These are phyloP conservation scores for Paxillus involutus DNA, from an alignment of 768 basidiomycete species.

Conservation along the genomic window DNA sequence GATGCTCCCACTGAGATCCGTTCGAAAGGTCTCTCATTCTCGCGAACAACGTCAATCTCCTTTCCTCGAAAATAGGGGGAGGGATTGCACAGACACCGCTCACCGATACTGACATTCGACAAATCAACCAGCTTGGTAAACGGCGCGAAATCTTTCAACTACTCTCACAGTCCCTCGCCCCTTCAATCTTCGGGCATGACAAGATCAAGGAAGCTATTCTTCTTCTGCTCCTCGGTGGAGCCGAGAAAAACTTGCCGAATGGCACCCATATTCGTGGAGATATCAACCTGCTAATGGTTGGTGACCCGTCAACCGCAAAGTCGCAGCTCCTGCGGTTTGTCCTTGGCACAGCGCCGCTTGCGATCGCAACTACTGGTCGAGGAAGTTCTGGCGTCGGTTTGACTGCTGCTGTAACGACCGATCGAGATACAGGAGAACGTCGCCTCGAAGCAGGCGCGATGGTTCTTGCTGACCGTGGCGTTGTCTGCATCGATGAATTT, in stretches of 20 bases:
- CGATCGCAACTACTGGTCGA: conserved; percentile 97
- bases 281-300: conserved; percentile 99
- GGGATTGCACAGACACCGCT: conserved; percentile 92
- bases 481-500: conserved; percentile 99
- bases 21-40: conserved; percentile 79
- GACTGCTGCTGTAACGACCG: conserved; percentile 97
- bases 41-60: conserved; percentile 92
- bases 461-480: conserved; percentile 98
- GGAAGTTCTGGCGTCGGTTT: conserved; percentile 99
- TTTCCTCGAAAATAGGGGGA: conserved; percentile 93
- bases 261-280: conserved; percentile 99
- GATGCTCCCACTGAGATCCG: conserved; percentile 9
- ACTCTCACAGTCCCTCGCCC: conserved; percentile 92
- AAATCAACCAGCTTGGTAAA: conserved; percentile 92
- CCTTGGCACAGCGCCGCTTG: conserved; percentile 91
- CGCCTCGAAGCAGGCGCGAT: conserved; percentile 98
- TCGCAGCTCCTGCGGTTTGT: conserved; percentile 96
- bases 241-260: conserved; percentile 96
- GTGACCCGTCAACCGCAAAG: conserved; percentile 98
- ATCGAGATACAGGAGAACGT: conserved; percentile 96
- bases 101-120: conserved; percentile 92
- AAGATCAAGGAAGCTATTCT: conserved; percentile 94
- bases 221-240: conserved; percentile 90
- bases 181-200: conserved; percentile 96
- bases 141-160: conserved; percentile 83